Base-by-base conservation (phyloP, 768 basidiomycete genomes). In the Paxillus involutus region DNA sequence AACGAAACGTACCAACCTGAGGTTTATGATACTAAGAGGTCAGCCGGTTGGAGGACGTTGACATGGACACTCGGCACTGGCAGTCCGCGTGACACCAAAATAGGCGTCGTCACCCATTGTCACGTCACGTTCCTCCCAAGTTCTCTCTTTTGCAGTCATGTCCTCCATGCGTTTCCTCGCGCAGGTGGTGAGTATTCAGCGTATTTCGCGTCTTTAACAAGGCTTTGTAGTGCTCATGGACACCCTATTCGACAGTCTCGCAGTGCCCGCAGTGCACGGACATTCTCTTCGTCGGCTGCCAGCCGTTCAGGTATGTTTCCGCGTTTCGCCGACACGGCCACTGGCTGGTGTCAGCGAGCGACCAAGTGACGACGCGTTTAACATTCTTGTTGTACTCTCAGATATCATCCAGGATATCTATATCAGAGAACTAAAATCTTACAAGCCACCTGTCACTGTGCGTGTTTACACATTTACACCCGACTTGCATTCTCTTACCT, bases 331-430 rank as follows among this genome's bases (percentile, higher is more conserved):
- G 65, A 66, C 48, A 40, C 37, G 39, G 29, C 16, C 24, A 26
- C 41, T 14, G 30, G 9, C 11, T 49, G 43, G 21, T 24, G 36
- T 39, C 17, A 19, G 14, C 10, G 32, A 33, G 32, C 32, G 14
- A 14, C 10, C 29, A 44, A 53, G 50, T 55, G 21, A 62, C 46
- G 41, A 17, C 19, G 11, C 39, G 42, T 52, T 54, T 58, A 12
- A 53, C 44, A 26, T 46, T 30, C 33, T 17, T 4, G 12, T 17
- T 26, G 14, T 17, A 16, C 70, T 21, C 24, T 17, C 69, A 97
- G 95, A 97, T 78, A 78, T 95, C 67, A 80, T 98, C 49, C 91
- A 95, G 81, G 94, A 97, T 59, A 71, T 97, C 52, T 98, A 98
- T 75, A 63, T 98, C 62, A 85, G 80, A 66, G 89, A 96, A 77